Evolutionary conservation across 1,139 yeast genomes (phyloP).

Genomic region (Debaryomycetaceae sp.): DNA sequence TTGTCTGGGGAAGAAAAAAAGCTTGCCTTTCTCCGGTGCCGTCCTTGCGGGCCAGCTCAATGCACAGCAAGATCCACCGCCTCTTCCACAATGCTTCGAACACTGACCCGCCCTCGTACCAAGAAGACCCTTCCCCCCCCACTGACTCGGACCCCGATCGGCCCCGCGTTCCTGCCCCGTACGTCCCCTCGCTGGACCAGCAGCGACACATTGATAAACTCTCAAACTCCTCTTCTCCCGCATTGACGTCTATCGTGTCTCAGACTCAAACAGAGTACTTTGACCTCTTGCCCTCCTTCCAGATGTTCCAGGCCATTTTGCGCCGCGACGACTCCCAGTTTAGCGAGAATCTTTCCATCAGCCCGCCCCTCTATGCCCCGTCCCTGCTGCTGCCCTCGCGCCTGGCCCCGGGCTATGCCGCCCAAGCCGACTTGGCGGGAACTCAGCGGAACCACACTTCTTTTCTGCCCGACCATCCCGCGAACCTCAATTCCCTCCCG

Average conservation of each 20-base stretch:
- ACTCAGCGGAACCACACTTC: slow-evolving; percentile 4
- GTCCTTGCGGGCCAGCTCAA: too few species aligned
- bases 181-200: slow-evolving; percentile 24
- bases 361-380: slow-evolving; percentile 25
- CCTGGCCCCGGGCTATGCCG: slow-evolving; percentile 12
- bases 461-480: slow-evolving; percentile 2
- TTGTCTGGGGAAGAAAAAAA: too few species aligned
- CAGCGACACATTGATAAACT: slow-evolving; percentile 23
- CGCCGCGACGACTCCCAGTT: slow-evolving; percentile 37
- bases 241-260: slow-evolving; percentile 11
- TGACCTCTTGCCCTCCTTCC: slow-evolving; percentile 54
- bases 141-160: slow-evolving; percentile 1
- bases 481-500: slow-evolving; percentile 11
- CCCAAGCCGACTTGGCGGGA: slow-evolving; percentile 8
- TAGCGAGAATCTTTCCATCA: slow-evolving; percentile 22
- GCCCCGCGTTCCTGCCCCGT: slow-evolving; percentile 4
- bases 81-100: too few species aligned
- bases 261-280: slow-evolving; percentile 33
- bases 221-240: not conserved
- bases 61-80: too few species aligned
- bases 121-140: too few species aligned
- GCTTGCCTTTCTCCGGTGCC: too few species aligned
- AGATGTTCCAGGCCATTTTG: slow-evolving; percentile 48
- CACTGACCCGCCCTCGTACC: too few species aligned
- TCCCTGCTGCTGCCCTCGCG: slow-evolving; percentile 18